These are phyloP conservation scores for Ustilago lituana DNA, from an alignment of 1,284 basidiomycete species.

Conservation along the genomic window DNA sequence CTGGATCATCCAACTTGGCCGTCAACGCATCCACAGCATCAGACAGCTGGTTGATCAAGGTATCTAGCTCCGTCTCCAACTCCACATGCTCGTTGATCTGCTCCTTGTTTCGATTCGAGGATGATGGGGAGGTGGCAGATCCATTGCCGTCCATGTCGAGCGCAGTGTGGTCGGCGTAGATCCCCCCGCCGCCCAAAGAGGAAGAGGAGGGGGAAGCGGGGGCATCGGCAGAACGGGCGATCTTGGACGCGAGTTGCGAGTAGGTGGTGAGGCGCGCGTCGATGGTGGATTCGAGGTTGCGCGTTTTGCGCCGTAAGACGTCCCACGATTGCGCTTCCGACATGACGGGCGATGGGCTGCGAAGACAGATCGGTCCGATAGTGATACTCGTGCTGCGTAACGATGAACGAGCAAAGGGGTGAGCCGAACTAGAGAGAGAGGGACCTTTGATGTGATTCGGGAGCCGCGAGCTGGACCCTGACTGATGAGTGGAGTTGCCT, in stretches of 20 bases:
- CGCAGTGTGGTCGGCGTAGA: conserved; percentile 38
- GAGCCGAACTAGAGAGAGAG: too few species aligned
- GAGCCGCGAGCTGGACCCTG: not conserved
- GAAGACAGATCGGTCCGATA: too few species aligned
- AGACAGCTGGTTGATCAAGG: conserved; percentile 74
- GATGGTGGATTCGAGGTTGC: conserved; percentile 88
- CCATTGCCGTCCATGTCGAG: conserved; percentile 33
- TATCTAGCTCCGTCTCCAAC: conserved; percentile 82
- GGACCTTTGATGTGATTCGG: too few species aligned
- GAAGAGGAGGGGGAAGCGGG: conserved; percentile 13
- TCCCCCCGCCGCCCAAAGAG: not conserved
- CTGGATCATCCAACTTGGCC: conserved; percentile 75
- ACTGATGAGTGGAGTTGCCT: too few species aligned
- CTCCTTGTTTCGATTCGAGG: conserved; percentile 2
- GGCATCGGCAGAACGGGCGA: conserved; percentile 70
- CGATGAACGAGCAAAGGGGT: too few species aligned
- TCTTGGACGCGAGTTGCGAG: conserved; percentile 80
- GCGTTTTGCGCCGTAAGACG: conserved; percentile 79
- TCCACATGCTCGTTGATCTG: conserved; percentile 56
- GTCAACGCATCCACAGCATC: conserved; percentile 70
- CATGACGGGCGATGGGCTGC: too few species aligned
- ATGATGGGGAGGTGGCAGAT: conserved; percentile 3
- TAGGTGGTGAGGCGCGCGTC: conserved; percentile 90
- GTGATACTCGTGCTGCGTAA: too few species aligned
- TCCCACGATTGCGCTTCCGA: conserved; percentile 66